phyloP scores from a whole-genome alignment of 1,284 basidiomycete species.

The Veloboletus limbatus region DNA sequence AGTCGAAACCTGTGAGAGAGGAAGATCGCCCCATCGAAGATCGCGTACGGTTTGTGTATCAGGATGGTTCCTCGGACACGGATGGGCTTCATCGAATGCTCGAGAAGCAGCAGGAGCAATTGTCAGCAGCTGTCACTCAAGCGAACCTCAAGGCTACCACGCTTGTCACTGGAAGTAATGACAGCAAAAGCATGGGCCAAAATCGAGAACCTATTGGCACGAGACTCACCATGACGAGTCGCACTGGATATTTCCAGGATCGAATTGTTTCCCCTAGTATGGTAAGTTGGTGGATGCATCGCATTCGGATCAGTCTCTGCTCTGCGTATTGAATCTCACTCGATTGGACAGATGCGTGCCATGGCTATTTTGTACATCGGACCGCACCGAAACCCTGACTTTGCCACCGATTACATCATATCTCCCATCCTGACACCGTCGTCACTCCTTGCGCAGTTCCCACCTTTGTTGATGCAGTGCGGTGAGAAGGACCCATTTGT shows the following conservation, averaged over 20 bases:
- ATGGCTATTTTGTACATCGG: slow-evolving; percentile 99
- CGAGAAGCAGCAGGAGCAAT: slow-evolving; percentile 47
- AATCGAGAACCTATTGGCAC: slow-evolving; percentile 67
- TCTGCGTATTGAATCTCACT: slow-evolving; percentile 9
- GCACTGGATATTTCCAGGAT: slow-evolving; percentile 93
- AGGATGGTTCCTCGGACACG: slow-evolving; percentile 22
- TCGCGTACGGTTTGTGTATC: slow-evolving; percentile 55
- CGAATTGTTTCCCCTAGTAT: slow-evolving; percentile 88
- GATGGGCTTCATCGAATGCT: slow-evolving; percentile 34
- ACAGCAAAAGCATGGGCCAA: slow-evolving; percentile 35
- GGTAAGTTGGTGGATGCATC: slow-evolving; percentile 49
- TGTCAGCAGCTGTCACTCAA: slow-evolving; percentile 48
- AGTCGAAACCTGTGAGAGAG: slow-evolving; percentile 45
- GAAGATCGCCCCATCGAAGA: slow-evolving; percentile 63
- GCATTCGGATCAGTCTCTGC: slow-evolving; percentile 3
- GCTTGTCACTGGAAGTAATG: slow-evolving; percentile 22
- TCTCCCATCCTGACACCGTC: slow-evolving; percentile 90
- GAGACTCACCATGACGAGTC: slow-evolving; percentile 92
- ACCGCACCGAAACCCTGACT: slow-evolving; percentile 88
- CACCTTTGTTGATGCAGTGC: slow-evolving; percentile 88
- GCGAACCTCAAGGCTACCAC: slow-evolving; percentile 46
- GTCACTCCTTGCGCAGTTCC: slow-evolving; percentile 85
- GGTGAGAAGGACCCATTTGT: slow-evolving; percentile 97
- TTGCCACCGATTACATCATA: slow-evolving; percentile 91
- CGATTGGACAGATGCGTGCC: slow-evolving; percentile 80